Percentiles rank a stretch among this genome's conserved stretches.
Evolutionary conservation across 2,329 filamentous ascomycete species (phyloP).

Genomic region (Apiospora arundinis): DNA sequence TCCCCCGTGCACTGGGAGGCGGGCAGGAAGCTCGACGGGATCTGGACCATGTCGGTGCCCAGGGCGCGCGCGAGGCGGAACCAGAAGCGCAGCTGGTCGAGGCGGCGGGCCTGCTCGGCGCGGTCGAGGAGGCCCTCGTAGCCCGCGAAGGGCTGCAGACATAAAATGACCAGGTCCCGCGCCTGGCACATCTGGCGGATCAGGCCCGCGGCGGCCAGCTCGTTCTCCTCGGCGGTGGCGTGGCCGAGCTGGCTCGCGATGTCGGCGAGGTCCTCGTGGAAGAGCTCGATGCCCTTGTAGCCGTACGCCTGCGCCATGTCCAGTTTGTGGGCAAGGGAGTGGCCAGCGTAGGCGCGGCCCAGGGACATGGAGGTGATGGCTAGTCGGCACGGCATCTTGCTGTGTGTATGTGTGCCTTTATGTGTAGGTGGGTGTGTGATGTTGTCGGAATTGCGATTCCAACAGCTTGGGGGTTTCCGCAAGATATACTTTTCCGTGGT

Average conservation of each 20-base stretch:
- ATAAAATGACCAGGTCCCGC: slow-evolving; percentile 64
- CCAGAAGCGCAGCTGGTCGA: slow-evolving; percentile 73
- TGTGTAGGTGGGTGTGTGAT: not conserved
- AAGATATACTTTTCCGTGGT: not conserved
- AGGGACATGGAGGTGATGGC: slow-evolving; percentile 81
- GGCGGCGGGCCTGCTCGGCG: slow-evolving; percentile 57
- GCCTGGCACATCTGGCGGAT: slow-evolving; percentile 63
- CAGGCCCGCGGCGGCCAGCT: slow-evolving; percentile 63
- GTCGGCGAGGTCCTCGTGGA: slow-evolving; percentile 77
- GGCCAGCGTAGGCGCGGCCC: slow-evolving; percentile 71
- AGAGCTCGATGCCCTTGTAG: slow-evolving; percentile 75
- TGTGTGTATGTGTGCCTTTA: not conserved
- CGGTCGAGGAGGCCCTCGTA: slow-evolving; percentile 77
- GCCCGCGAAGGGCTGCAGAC: slow-evolving; percentile 78
- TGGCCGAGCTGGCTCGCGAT: slow-evolving; percentile 56
- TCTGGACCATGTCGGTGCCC: slow-evolving; percentile 73
- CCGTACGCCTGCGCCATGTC: slow-evolving; percentile 69
- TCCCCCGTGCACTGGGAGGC: slow-evolving; percentile 51
- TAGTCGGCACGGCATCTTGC: slow-evolving; percentile 60
- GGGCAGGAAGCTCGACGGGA: slow-evolving; percentile 74
- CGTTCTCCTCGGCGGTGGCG: slow-evolving; percentile 48
- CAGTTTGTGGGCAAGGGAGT: slow-evolving; percentile 71
- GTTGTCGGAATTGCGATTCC: not conserved
- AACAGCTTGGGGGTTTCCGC: not conserved
- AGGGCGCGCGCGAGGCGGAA: slow-evolving; percentile 69